Conservation (phyloP, 2,329 filamentous ascomycete genomes). For the Davidsoniella virescens region DNA sequence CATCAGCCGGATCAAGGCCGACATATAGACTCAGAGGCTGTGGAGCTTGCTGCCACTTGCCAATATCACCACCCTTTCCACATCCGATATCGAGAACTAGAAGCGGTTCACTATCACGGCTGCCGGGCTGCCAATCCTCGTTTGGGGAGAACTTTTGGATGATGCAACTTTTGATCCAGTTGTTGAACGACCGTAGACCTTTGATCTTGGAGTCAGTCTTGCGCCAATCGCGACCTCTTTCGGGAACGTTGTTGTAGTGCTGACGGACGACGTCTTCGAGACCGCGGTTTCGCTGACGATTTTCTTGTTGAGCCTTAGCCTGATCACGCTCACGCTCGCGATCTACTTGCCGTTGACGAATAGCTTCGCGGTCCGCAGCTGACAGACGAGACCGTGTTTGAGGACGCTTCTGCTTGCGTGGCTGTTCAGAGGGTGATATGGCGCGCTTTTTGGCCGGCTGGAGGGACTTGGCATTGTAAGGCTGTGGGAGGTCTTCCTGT, state of each 20-base stretch:
- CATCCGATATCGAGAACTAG: constrained; percentile 88
- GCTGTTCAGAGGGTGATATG: constrained; percentile 36
- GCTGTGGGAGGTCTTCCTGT: constrained; percentile 35
- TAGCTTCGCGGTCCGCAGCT: constrained; percentile 49
- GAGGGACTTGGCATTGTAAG: constrained; percentile 42
- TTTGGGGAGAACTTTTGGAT: constrained; percentile 91
- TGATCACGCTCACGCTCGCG: constrained; percentile 25
- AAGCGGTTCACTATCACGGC: constrained; percentile 39
- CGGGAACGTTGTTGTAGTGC: constrained; percentile 91
- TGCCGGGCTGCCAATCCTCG: constrained; percentile 52
- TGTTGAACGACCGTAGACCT: constrained; percentile 87
- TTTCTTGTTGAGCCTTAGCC: constrained; percentile 21
- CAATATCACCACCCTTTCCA: constrained; percentile 87
- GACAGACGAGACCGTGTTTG: constrained; percentile 51
- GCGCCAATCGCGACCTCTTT: constrained; percentile 86
- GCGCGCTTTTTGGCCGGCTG: constrained; percentile 43
- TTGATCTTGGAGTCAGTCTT: constrained; percentile 91
- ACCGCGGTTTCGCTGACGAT: constrained; percentile 29
- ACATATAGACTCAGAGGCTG: constrained; percentile 86
- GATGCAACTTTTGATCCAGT: constrained; percentile 95
- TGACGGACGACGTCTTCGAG: constrained; percentile 75
- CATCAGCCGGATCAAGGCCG: constrained; percentile 79
- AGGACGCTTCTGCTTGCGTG: constrained; percentile 53
- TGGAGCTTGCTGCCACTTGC: constrained; percentile 93
- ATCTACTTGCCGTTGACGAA: constrained; percentile 45